These are phyloP conservation scores for Populus hybrid DNA, from an alignment of 441 rosid species.

Conservation along the genomic window DNA sequence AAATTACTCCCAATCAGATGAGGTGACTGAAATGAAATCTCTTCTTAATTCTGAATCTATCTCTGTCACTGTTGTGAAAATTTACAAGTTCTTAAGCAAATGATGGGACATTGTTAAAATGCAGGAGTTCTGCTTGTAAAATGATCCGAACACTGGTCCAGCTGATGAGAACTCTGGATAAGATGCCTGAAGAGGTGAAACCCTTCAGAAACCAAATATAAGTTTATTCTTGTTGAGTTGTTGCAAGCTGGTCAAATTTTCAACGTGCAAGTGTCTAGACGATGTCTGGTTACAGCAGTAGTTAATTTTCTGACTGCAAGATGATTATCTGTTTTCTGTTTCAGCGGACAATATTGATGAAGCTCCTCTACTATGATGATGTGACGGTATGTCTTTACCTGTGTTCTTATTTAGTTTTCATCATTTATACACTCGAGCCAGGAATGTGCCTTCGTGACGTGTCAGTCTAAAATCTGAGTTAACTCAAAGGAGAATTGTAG, in stretches of 20 bases:
- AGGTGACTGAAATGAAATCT: conserved; percentile 29
- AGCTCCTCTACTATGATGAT: conserved; percentile 88
- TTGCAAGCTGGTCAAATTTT: not conserved
- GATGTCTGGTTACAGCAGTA: not conserved
- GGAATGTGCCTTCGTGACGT: not conserved
- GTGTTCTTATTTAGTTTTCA: not conserved
- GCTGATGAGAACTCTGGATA: conserved; percentile 95
- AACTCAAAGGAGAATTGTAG: not conserved
- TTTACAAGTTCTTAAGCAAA: not conserved
- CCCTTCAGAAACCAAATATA: not conserved
- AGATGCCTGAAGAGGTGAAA: conserved; percentile 68
- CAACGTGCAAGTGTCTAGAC: not conserved
- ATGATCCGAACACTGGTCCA: conserved; percentile 93
- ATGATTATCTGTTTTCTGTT: not conserved
- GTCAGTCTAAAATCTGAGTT: not conserved
- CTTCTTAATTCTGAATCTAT: not conserved
- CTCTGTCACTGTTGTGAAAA: not conserved
- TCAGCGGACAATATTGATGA: conserved; percentile 87
- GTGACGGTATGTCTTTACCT: conserved; percentile 40
- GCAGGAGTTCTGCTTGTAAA: conserved; percentile 78
- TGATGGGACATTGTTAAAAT: not conserved
- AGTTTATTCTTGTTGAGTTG: not conserved
- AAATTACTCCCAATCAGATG: conserved; percentile 91
- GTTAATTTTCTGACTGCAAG: not conserved
- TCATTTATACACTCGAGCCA: not conserved